Conservation (phyloP, 192 early-diverging fungal species). For the Coemansia sp. region DNA sequence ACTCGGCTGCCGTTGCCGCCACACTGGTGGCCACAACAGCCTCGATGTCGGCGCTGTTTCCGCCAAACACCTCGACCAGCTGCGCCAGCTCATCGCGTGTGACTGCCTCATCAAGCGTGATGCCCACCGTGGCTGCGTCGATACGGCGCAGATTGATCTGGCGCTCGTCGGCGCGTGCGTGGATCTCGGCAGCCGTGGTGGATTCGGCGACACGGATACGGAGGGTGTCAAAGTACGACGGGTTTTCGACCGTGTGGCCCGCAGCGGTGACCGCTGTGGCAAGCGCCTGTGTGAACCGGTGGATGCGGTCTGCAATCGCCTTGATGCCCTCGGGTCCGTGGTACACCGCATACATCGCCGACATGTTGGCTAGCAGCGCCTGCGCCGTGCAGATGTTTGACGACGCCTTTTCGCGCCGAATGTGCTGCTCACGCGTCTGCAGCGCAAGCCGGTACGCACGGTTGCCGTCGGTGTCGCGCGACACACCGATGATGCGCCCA, state of each 20-base stretch:
- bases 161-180: slow-evolving; percentile 68
- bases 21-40: slow-evolving; percentile 44
- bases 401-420: slow-evolving; percentile 98
- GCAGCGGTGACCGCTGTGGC: slow-evolving; percentile 71
- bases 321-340: slow-evolving; percentile 93
- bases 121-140: slow-evolving; percentile 71
- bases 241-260: slow-evolving; percentile 82
- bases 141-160: slow-evolving; percentile 90
- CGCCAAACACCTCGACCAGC: slow-evolving; percentile 79
- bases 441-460: slow-evolving; percentile 91
- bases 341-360: slow-evolving; percentile 99
- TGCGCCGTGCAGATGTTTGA: slow-evolving; percentile 99
- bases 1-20: slow-evolving; percentile 56
- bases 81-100: slow-evolving; percentile 77
- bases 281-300: slow-evolving; percentile 83
- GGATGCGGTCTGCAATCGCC: slow-evolving; percentile 89
- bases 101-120: slow-evolving; percentile 93
- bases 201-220: slow-evolving; percentile 68
- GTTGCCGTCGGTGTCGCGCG: slow-evolving; percentile 86
- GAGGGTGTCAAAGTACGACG: slow-evolving; percentile 94
- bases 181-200: slow-evolving; percentile 63
- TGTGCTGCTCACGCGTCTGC: slow-evolving; percentile 99
- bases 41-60: slow-evolving; percentile 59
- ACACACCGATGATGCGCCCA: slow-evolving; percentile 94
- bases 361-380: slow-evolving; percentile 98